Evolutionary conservation across 2,329 filamentous ascomycete species (phyloP), one percentile per base, ranked within the genome.

Genomic region (Huntiella bhutanensis): DNA sequence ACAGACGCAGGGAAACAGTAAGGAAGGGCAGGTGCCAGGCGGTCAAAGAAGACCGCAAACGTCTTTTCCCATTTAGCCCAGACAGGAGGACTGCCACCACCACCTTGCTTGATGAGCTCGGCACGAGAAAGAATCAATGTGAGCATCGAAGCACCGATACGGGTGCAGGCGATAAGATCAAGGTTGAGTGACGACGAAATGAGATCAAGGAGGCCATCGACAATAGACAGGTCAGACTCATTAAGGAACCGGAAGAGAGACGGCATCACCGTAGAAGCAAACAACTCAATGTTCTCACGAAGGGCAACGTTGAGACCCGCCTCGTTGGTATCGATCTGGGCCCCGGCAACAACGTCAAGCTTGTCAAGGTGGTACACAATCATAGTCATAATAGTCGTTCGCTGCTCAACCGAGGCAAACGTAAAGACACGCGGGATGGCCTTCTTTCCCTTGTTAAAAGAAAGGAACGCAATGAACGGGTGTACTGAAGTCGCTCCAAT

Each of bases 361-460:
- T 82, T 77, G 59, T 96, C 91, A 32, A 98, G 76, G 55, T 96
- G 86, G 44, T 95, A 80, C 49, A 93, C 76, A 53, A 98, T 88
- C 73, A 98, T 88, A 4, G 91, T 98, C 51, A 98, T 70, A 52
- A 96, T 85, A 1, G 87, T 96, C 16, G 91, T 87, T 43, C 88
- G 83, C 62, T 96, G 87, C 58, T 95, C 82, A 51, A 87, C 82
- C 52, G 82, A 82, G 45, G 95, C 82, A 57, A 95, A 85, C 38
- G 86, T 80, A 73, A 96, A 96, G 45, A 96, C 82, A 47, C 91
- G 84, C 43, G 86, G 86, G 51, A 98, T 85, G 1, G 83, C 84
- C 66, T 91, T 94, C 67, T 95, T 96, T 57, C 91, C 91, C 67
- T 98, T 98, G 54, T 80, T 76, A 57, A 91, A 92, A 4, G 87